Conservation (phyloP, 129 eudicot genomes). For the Glebionis coronaria region DNA sequence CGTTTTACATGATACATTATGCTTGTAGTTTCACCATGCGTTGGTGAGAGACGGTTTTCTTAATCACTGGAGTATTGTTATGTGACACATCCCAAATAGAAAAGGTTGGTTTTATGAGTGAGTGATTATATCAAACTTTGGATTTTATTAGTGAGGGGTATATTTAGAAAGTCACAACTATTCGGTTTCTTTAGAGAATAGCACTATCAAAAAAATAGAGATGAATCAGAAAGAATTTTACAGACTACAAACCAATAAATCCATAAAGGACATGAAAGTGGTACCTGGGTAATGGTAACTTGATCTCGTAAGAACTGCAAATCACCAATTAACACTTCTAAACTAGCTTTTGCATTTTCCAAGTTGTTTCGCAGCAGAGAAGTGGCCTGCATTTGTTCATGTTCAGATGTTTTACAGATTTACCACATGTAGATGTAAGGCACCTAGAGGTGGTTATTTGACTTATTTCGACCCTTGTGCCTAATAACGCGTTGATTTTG, state of each 20-base stretch:
- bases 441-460: not conserved
- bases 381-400: constrained; percentile 54
- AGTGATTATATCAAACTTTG: no score
- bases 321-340: constrained; percentile 85
- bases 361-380: constrained; percentile 69
- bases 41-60: no score
- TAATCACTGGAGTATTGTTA: no score
- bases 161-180: no score
- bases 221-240: not conserved
- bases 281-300: constrained; percentile 92
- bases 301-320: constrained; percentile 91
- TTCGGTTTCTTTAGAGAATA: not conserved
- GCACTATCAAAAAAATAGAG: constrained; percentile 7
- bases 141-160: no score
- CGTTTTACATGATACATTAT: not conserved
- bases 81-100: no score
- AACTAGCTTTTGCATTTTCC: constrained; percentile 98
- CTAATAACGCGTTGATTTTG: not conserved
- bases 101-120: no score
- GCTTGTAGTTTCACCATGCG: not conserved
- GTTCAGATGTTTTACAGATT: constrained; percentile 7
- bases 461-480: constrained; percentile 1
- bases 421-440: not conserved
- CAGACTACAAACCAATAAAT: not conserved
- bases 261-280: not conserved